These are phyloP conservation scores for Escovopsis sp. DNA, from an alignment of 2,329 filamentous ascomycete species.

Conservation along the genomic window DNA sequence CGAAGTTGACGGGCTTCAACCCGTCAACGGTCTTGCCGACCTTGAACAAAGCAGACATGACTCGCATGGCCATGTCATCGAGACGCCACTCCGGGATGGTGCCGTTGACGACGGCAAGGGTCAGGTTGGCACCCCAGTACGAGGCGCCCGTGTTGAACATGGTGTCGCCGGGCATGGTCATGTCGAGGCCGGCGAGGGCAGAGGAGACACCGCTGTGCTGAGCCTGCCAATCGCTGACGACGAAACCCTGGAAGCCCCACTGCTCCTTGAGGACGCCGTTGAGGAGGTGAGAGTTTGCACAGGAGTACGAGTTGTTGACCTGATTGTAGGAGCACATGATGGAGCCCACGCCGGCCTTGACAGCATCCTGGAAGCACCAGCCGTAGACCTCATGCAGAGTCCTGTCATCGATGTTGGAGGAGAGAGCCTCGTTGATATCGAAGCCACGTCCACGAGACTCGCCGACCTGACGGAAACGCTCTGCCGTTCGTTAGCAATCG, in stretches of 20 bases:
- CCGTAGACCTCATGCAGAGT: conserved; percentile 63
- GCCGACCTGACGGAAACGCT: conserved; percentile 54
- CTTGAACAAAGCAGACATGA: conserved; percentile 57
- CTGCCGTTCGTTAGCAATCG: too few relatives aligned
- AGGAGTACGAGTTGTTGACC: conserved; percentile 66
- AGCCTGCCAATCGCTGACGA: conserved; percentile 70
- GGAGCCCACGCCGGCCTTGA: conserved; percentile 49
- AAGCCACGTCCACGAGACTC: conserved; percentile 40
- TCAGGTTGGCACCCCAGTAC: conserved; percentile 80
- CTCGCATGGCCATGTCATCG: conserved; percentile 85
- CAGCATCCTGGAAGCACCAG: conserved; percentile 65
- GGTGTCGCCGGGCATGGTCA: conserved; percentile 82
- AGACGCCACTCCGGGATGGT: conserved; percentile 76
- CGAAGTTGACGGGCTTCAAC: conserved; percentile 57
- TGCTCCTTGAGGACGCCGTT: conserved; percentile 69
- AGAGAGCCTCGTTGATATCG: conserved; percentile 45
- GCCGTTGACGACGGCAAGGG: conserved; percentile 75
- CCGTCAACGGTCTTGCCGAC: conserved; percentile 38
- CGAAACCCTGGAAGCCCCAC: conserved; percentile 67
- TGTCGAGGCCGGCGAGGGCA: conserved; percentile 62
- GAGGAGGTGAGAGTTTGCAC: conserved; percentile 63
- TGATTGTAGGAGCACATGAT: conserved; percentile 62
- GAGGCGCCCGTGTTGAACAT: conserved; percentile 56
- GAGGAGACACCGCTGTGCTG: conserved; percentile 55
- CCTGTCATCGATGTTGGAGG: conserved; percentile 54